Base-by-base conservation (phyloP, 2,329 filamentous ascomycete genomes). In the Hysterium pulicare region DNA sequence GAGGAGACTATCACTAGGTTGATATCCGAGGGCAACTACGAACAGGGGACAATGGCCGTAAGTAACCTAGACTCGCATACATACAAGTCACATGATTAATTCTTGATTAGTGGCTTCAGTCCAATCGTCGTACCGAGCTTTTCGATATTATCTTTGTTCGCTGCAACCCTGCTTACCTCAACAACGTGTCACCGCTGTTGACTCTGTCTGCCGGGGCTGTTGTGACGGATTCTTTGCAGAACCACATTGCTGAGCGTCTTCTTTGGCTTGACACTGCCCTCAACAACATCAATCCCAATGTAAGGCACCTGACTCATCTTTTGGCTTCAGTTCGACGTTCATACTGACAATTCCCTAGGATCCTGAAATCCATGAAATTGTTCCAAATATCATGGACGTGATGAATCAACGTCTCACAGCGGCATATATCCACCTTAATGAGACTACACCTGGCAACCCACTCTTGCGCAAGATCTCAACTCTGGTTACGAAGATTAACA, bases 61-160 rank as follows among this genome's bases (percentile, higher is more conserved):
- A 48, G 59, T 19, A 6, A 8, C 3, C 11, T 21, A 6, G 3
- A 7, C 4, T 19, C 15, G 8, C 10, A 16, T 34, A 11, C n/a
- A 13, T 37, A 21, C 19, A 13, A 35, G 21, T 5, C 31, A 10
- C 23, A 24, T 4, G 16, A 5, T 28, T 7, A 35, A 30, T 17
- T 24, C n/a, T 23, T 13, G 20, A 24, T 13, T 53, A 71, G 71
- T 84, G 81, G 81, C 69, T 84, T 36, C 79, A 82, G 67, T 84
- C 81, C 5, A 60, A 67, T 23, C 75, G 76, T 42, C 78, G 82
- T 50, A 70, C 71, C 13, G 73, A 77, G 34, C 68, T 84, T n/a
- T 84, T 83, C 56, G 78, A 83, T 59, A 71, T 74, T 21, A 70
- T 83, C 39, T 83, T 84, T 55, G 71, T 79, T 17, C 74, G 71